Conservation (phyloP, 805 yeast genomes). For the Kazachstania bromeliacearum region DNA sequence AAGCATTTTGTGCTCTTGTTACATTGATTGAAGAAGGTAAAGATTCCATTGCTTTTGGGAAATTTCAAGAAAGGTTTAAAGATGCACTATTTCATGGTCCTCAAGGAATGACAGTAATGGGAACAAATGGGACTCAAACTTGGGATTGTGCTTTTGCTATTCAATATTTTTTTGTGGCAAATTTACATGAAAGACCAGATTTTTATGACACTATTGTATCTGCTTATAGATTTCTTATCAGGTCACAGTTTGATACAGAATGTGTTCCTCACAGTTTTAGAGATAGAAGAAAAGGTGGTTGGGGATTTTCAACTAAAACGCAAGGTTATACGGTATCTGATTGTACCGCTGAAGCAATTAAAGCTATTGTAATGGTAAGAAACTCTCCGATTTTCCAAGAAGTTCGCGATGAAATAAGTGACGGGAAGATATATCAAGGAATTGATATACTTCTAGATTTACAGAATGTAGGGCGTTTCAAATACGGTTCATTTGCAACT, state of each 20-base stretch:
- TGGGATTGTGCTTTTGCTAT: constrained; percentile 94
- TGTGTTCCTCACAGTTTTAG: constrained; percentile 71
- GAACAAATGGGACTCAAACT: constrained; percentile 94
- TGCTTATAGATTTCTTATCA: constrained; percentile 61
- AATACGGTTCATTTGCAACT: constrained; percentile 86
- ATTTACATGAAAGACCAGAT: constrained; percentile 60
- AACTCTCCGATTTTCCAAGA: constrained; percentile 45
- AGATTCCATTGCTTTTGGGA: constrained; percentile 50
- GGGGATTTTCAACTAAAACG: constrained; percentile 92
- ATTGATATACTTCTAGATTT: constrained; percentile 66
- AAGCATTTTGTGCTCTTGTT: constrained; percentile 73
- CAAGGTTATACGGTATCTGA: constrained; percentile 97
- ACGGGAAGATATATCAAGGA: constrained; percentile 49
- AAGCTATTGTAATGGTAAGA: constrained; percentile 87
- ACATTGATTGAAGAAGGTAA: constrained; percentile 61
- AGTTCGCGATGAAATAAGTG: constrained; percentile 43
- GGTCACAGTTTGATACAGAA: constrained; percentile 79
- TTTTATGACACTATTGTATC: constrained; percentile 53
- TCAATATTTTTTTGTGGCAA: constrained; percentile 74
- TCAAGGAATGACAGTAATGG: constrained; percentile 87
- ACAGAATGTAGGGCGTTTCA: constrained; percentile 72
- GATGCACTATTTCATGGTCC: constrained; percentile 81
- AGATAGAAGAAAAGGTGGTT: constrained; percentile 78
- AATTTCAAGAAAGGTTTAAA: constrained; percentile 49
- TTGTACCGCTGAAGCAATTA: constrained; percentile 92